Evolutionary conservation across 176 grass and related monocot genomes (phyloP), one percentile per base, ranked within the genome.

Genomic region (Triticum urartu): DNA sequence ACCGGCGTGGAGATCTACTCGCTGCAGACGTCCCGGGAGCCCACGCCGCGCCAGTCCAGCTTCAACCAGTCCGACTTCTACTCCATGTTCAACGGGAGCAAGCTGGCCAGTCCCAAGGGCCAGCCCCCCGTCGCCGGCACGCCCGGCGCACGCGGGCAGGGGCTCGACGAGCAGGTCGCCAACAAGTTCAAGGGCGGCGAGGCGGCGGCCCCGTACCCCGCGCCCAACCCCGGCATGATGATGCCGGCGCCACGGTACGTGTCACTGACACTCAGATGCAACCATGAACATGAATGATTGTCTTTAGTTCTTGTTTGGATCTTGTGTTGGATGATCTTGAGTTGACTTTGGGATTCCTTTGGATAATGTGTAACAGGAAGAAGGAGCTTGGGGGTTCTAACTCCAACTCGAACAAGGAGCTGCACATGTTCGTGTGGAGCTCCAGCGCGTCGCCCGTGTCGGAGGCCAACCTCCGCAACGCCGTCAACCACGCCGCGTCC

Each of bases 361-460:
- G 38, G 30, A 72, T 84, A 20, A 45, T 78, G 18, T 52, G n/a
- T 2, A 24, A 13, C 3, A 94, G 87, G 87, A 98, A 93, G 81
- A 93, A 98, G 81, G 88, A 95, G 38, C 89, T 93, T 3, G 91
- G 93, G 9, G 82, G 92, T 0, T 89, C 90, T 0, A 95, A 93
- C 71, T 93, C 87, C 39, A 93, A 91, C 87, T 89, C 88, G 21
- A 99, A 94, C 60, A 98, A 98, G 88, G 95, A 98, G 86, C 72
- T 98, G 43, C 97, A 96, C 90, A 99, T 99, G 97, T 99, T 99
- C 86, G 94, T 99, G 11, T 99, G 97, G 97, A 99, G 97, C 87
- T 96, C 97, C 28, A 99, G 97, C 75, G 92, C 94, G 59, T 99
- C 97, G 67, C 95, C 95, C 8, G 95, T 90, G 14, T 98, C 95